phyloP scores from a whole-genome alignment of 164 flowering plant species.

The Annona squamosa region DNA sequence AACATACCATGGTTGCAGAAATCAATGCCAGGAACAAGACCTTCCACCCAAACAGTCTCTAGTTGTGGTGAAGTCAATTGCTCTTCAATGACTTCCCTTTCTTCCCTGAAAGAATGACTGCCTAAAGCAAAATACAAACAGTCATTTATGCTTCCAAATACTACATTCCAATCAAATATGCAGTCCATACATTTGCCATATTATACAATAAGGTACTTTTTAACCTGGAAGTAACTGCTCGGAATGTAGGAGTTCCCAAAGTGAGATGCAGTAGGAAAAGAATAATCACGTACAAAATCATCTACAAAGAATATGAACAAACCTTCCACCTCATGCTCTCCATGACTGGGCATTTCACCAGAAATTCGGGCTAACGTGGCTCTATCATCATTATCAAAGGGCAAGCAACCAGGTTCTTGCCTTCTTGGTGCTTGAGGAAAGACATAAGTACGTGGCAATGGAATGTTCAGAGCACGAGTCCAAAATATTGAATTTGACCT shows the following conservation, averaged over 20 bases:
- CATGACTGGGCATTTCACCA: conserved; percentile 16
- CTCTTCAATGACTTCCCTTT: conserved; percentile 17
- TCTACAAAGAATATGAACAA: conserved; percentile 12
- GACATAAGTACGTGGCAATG: conserved; percentile 72
- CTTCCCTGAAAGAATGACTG: conserved; percentile 10
- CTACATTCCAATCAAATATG: background rate
- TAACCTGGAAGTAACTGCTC: background rate
- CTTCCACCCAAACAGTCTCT: conserved; percentile 87
- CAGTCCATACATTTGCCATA: background rate
- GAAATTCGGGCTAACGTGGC: conserved; percentile 19
- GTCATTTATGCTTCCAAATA: background rate
- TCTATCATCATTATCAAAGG: conserved; percentile 15
- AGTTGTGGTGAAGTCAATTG: conserved; percentile 25
- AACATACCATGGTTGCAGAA: conserved; percentile 93
- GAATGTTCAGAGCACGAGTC: conserved; percentile 89
- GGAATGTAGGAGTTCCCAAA: too few relatives aligned
- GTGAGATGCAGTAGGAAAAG: background rate
- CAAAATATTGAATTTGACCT: conserved; percentile 98
- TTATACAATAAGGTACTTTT: background rate
- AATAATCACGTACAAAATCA: background rate
- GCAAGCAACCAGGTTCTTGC: conserved; percentile 17
- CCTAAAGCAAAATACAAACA: conserved; percentile 10
- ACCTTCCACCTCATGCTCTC: conserved; percentile 26
- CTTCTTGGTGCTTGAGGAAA: conserved; percentile 47
- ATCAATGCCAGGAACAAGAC: conserved; percentile 95